These are phyloP conservation scores for Botrytis medusae DNA, from an alignment of 2,329 filamentous ascomycete genomes.

Conservation along the genomic window DNA sequence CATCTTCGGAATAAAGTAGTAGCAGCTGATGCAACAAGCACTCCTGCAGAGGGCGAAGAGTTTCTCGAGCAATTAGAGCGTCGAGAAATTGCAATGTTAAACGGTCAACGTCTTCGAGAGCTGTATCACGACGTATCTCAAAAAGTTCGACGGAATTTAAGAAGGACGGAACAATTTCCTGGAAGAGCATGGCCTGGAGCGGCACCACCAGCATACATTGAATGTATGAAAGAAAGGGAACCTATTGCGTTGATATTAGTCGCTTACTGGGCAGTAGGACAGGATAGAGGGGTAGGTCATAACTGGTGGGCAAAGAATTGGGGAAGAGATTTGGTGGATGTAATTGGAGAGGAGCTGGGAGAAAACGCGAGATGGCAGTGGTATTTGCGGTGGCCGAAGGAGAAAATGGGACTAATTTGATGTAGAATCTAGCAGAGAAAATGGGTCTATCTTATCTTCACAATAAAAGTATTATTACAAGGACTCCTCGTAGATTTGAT, in stretches of 20 bases:
- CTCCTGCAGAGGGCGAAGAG: conserved; percentile 9
- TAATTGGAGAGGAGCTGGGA: not conserved
- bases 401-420: conserved; percentile 1
- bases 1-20: conserved; percentile 3
- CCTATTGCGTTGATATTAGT: conserved; percentile 16
- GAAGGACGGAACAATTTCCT: conserved; percentile 3
- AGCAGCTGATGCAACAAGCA: not conserved
- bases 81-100: not conserved
- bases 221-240: conserved; percentile 13
- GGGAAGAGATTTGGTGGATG: conserved; percentile 7
- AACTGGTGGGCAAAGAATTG: conserved; percentile 21
- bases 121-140: conserved; percentile 1
- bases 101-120: not conserved
- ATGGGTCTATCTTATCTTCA: not conserved
- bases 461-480: not conserved
- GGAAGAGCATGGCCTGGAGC: conserved; percentile 9
- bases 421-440: not conserved
- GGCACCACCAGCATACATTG: conserved; percentile 5
- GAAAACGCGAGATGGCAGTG: not conserved
- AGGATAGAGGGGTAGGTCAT: conserved; percentile 14
- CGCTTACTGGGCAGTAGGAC: conserved; percentile 15
- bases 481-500: not conserved
- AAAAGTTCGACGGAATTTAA: conserved; percentile 8
- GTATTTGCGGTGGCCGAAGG: conserved; percentile 15
- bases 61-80: not conserved